Percentiles rank a stretch among this genome's conserved stretches.
These are phyloP conservation scores for Lachancea nothofagi DNA, from an alignment of 805 yeast species.

Conservation along the genomic window DNA sequence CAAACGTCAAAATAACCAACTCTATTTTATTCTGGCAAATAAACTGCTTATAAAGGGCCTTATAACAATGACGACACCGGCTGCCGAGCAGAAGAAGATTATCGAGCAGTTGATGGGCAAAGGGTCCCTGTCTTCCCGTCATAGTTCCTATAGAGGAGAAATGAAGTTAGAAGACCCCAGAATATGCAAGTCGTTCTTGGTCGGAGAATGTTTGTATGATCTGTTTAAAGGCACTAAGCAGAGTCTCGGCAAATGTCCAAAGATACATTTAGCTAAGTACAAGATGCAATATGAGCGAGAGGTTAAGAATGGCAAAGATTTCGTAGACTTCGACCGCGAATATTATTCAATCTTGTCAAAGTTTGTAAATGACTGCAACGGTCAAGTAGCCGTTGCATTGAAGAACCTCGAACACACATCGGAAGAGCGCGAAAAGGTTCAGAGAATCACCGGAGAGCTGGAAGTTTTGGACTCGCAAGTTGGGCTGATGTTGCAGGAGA, in stretches of 20 bases:
- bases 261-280: slow-evolving; percentile 66
- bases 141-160: slow-evolving; percentile 1
- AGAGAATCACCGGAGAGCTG: slow-evolving; percentile 48
- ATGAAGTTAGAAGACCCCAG: slow-evolving; percentile 45
- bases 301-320: slow-evolving; percentile 37
- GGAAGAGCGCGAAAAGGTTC: slow-evolving; percentile 61
- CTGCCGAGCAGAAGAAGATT: slow-evolving; percentile 64
- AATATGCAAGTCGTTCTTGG: slow-evolving; percentile 76
- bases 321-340: slow-evolving; percentile 44
- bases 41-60: too few relatives aligned
- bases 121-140: slow-evolving; percentile 30
- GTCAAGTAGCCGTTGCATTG: slow-evolving; percentile 56
- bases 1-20: too few relatives aligned
- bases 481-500: slow-evolving; percentile 62
- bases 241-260: slow-evolving; percentile 75
- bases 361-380: slow-evolving; percentile 62
- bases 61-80: slow-evolving; percentile 42
- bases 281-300: slow-evolving; percentile 60
- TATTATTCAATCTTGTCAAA: slow-evolving; percentile 43
- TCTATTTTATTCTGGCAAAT: too few relatives aligned
- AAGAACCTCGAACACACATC: slow-evolving; percentile 59
- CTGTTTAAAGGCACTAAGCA: slow-evolving; percentile 76
- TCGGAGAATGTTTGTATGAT: slow-evolving; percentile 84
- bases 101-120: slow-evolving; percentile 80
- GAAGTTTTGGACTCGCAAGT: slow-evolving; percentile 59